phyloP scores from a whole-genome alignment of 2,329 filamentous ascomycete genomes.

The Sarocladium strictum region DNA sequence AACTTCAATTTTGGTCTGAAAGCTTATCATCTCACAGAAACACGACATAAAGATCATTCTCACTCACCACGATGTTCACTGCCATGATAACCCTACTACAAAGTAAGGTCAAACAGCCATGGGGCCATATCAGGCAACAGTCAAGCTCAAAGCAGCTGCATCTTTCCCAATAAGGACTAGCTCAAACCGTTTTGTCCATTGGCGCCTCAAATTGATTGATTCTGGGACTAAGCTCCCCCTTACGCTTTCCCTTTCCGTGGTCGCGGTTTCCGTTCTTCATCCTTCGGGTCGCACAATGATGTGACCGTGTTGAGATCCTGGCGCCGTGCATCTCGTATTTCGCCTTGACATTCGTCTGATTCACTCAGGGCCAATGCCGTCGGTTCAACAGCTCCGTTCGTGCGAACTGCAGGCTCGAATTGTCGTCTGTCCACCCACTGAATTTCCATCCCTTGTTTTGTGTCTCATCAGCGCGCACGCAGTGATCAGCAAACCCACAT shows the following conservation, averaged over 20 bases:
- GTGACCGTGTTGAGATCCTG: neutral
- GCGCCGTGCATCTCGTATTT: neutral
- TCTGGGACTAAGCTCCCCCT: neutral
- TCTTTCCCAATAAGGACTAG: neutral
- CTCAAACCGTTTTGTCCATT: neutral
- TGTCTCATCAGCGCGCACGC: neutral
- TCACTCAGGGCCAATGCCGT: neutral
- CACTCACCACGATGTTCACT: too few relatives aligned
- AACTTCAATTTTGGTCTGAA: too few relatives aligned
- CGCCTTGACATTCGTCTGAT: neutral
- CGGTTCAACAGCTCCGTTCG: neutral
- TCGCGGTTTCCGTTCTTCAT: neutral
- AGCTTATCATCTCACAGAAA: too few relatives aligned
- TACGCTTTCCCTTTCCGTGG: neutral
- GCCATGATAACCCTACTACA: too few relatives aligned
- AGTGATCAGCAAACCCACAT: neutral
- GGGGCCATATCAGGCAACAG: too few relatives aligned
- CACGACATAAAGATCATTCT: too few relatives aligned
- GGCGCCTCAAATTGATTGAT: neutral
- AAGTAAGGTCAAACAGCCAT: too few relatives aligned
- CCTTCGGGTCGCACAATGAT: neutral
- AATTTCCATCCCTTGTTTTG: neutral
- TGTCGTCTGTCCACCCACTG: too few relatives aligned
- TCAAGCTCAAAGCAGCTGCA: neutral
- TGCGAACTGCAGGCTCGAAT: too few relatives aligned